These are phyloP conservation scores for Colletotrichum scovillei DNA, from an alignment of 2,329 filamentous ascomycete species.

Conservation along the genomic window DNA sequence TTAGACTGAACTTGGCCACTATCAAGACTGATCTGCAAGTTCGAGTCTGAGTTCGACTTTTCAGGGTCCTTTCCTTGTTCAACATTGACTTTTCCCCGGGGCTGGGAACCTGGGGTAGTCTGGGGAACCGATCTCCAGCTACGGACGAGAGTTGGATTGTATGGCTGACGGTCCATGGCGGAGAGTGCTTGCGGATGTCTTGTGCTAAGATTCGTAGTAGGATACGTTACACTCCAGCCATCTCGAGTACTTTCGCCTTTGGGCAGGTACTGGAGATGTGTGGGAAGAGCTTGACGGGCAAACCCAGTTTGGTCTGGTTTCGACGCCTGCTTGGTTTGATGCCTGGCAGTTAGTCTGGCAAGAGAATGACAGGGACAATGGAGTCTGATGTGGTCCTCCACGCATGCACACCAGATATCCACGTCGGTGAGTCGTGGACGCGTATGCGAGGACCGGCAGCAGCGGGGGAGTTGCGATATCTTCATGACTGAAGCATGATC, in stretches of 20 bases:
- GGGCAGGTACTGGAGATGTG: neutral
- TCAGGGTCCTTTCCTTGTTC: slow-evolving; percentile 20
- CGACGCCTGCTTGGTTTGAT: neutral
- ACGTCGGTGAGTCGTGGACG: slow-evolving; percentile 7
- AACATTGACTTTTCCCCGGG: neutral
- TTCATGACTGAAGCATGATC: neutral
- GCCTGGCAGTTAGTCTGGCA: neutral
- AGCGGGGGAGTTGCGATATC: neutral
- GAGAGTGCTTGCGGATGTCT: neutral
- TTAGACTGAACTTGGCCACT: neutral
- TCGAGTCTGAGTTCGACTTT: neutral
- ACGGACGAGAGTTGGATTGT: neutral
- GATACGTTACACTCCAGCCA: neutral
- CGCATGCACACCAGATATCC: slow-evolving; percentile 10
- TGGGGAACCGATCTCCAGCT: neutral
- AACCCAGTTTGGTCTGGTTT: neutral
- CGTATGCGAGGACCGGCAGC: neutral
- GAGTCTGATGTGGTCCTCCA: neutral
- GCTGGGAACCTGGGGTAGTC: slow-evolving; percentile 1
- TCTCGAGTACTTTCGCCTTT: neutral
- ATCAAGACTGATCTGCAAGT: slow-evolving; percentile 1
- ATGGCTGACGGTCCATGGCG: neutral
- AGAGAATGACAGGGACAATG: neutral
- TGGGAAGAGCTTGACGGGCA: neutral
- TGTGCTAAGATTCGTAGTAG: neutral